A percentile compares a stretch with the other conserved stretches of the same genome.
Evolutionary conservation across 1,284 basidiomycete genomes (phyloP).

Genomic region (Schizophyllum amplum): DNA sequence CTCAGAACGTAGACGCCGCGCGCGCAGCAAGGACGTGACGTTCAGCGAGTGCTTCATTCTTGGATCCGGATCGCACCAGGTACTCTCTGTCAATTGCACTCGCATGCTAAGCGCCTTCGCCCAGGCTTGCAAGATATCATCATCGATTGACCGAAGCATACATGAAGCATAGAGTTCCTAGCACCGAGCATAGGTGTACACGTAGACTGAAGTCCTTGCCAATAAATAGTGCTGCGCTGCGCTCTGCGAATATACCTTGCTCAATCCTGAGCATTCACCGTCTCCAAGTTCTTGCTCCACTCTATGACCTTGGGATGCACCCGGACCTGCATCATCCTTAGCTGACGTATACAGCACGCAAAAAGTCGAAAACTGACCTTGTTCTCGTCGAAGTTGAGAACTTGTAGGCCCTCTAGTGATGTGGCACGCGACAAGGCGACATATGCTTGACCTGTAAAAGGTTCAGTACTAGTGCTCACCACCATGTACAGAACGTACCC

Average conservation of each 20-base stretch:
- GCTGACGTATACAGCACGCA: neutral
- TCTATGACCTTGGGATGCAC: constrained; percentile 63
- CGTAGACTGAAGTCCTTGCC: neutral
- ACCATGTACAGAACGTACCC: constrained; percentile 34
- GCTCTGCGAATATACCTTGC: neutral
- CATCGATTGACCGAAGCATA: too few species aligned
- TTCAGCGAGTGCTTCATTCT: too few species aligned
- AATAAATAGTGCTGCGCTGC: too few species aligned
- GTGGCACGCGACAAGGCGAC: constrained; percentile 96
- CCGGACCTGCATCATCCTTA: constrained; percentile 38
- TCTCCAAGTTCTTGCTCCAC: constrained; percentile 60
- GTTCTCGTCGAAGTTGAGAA: constrained; percentile 74
- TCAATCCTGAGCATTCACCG: constrained; percentile 13
- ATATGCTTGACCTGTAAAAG: constrained; percentile 73
- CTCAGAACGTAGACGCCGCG: neutral
- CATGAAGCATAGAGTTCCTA: too few species aligned
- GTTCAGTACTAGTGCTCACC: neutral
- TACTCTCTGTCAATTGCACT: neutral
- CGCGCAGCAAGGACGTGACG: neutral
- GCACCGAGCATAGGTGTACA: too few species aligned
- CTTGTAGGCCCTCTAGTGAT: constrained; percentile 84
- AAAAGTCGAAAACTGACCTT: constrained; percentile 37
- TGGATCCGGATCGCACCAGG: too few species aligned
- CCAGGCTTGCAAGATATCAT: neutral
- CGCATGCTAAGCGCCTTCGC: neutral